Conservation (phyloP, 495 filamentous ascomycete genomes). For the Cetradonia linearis region DNA sequence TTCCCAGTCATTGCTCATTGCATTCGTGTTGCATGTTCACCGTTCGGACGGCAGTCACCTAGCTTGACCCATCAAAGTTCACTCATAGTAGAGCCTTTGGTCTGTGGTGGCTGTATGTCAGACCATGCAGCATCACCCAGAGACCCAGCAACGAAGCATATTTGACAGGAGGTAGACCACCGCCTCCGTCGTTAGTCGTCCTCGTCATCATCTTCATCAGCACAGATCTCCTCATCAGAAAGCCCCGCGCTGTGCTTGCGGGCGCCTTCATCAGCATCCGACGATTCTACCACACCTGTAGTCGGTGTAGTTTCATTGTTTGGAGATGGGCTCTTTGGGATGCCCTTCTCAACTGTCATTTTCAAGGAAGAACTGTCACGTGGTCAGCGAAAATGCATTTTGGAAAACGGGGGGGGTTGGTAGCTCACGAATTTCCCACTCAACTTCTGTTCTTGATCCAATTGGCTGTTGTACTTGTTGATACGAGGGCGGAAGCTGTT, state of each 20-base stretch:
- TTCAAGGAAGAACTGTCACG: constrained; percentile 69
- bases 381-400: not conserved
- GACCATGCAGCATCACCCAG: not conserved
- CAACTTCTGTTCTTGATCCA: constrained; percentile 96
- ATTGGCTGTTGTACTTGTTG: constrained; percentile 91
- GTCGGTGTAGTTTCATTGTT: constrained; percentile 35
- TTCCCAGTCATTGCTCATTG: not conserved
- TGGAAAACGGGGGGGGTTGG: not conserved
- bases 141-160: not conserved
- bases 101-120: not conserved
- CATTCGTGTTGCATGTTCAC: not conserved
- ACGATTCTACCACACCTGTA: constrained; percentile 26
- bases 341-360: constrained; percentile 70
- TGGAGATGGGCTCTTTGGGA: constrained; percentile 35
- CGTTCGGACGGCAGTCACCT: constrained; percentile 32
- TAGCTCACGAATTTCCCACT: constrained; percentile 61
- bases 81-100: not conserved
- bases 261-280: constrained; percentile 38
- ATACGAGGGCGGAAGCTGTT: constrained; percentile 93
- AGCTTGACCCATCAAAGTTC: constrained; percentile 35
- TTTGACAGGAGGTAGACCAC: constrained; percentile 36
- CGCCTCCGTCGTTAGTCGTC: constrained; percentile 34
- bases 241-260: constrained; percentile 30
- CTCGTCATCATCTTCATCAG: constrained; percentile 44
- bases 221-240: constrained; percentile 35